Percentiles rank a stretch among this genome's conserved stretches.
Conservation (phyloP, 306 rosid genomes). For the Trichosanthes cucumerina region DNA sequence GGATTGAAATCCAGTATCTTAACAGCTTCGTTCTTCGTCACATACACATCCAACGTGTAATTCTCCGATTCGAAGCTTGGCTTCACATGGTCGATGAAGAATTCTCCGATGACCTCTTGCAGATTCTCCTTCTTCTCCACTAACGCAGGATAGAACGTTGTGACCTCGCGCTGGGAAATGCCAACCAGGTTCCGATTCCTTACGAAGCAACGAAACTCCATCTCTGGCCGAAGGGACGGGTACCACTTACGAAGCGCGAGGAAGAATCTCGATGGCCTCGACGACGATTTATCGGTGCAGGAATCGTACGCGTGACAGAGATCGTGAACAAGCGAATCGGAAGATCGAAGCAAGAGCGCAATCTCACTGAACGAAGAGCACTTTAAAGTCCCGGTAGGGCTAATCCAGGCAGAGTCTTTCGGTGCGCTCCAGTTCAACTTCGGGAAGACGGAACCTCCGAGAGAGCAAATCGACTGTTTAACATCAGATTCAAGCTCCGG, state of each 20-base stretch:
- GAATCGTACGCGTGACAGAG: conserved; percentile 80
- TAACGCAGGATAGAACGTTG: conserved; percentile 56
- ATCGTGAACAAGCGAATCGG: conserved; percentile 72
- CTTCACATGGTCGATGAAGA: conserved; percentile 30
- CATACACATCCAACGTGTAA: conserved; percentile 60
- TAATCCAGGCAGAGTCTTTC: conserved; percentile 77
- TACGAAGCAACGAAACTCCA: conserved; percentile 79
- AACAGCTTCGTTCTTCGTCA: conserved; percentile 36
- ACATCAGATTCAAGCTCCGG: conserved; percentile 62
- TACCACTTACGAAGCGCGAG: conserved; percentile 81
- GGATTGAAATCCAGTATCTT: conserved; percentile 82
- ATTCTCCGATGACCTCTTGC: conserved; percentile 22
- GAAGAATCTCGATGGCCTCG: conserved; percentile 46
- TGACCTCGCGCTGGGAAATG: conserved; percentile 65
- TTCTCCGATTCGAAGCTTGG: conserved; percentile 41
- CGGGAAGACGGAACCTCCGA: conserved; percentile 71
- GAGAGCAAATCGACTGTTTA: conserved; percentile 51
- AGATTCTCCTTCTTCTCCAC: conserved; percentile 33
- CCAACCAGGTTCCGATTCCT: conserved; percentile 33
- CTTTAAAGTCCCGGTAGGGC: conserved; percentile 35
- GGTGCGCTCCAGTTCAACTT: conserved; percentile 91
- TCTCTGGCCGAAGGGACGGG: conserved; percentile 45
- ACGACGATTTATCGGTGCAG: conserved; percentile 34
- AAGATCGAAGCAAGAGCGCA: conserved; percentile 51
- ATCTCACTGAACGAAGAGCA: conserved; percentile 69